phyloP scores from a whole-genome alignment of 345 rosid genomes.

The Populus alba region DNA sequence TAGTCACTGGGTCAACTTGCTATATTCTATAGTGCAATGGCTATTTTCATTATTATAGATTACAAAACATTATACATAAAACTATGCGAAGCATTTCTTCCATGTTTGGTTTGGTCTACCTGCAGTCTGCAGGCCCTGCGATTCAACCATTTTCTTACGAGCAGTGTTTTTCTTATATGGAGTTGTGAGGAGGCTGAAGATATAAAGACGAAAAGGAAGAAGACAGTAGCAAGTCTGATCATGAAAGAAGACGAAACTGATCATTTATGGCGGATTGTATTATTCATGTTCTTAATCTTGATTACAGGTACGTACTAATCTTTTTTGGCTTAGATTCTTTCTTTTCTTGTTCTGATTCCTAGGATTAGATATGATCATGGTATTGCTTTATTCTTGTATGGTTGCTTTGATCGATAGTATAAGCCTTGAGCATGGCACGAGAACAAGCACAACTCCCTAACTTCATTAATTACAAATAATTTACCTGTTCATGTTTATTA shows the following conservation, averaged over 20 bases:
- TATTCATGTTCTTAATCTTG: slow-evolving; percentile 27
- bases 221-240: slow-evolving; percentile 8
- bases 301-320: slow-evolving; percentile 26
- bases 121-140: slow-evolving; percentile 14
- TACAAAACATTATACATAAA: background rate
- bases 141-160: slow-evolving; percentile 10
- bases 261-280: slow-evolving; percentile 20
- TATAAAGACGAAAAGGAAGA: slow-evolving; percentile 2
- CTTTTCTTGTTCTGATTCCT: background rate
- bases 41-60: background rate
- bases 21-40: too few species aligned
- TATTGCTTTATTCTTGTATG: background rate
- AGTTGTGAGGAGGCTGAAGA: background rate
- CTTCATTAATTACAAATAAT: background rate
- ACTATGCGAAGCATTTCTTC: slow-evolving; percentile 2
- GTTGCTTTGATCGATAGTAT: background rate
- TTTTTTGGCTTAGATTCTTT: background rate
- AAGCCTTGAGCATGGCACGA: background rate
- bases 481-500: background rate
- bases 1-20: too few species aligned
- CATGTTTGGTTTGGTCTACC: slow-evolving; percentile 32
- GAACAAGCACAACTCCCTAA: background rate
- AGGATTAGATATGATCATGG: background rate
- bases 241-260: slow-evolving; percentile 34
- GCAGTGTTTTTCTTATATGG: slow-evolving; percentile 10